A percentile compares a stretch with the other conserved stretches of the same genome.
These are phyloP conservation scores for Meyerozyma sp. DNA, from an alignment of 1,139 yeast species.

Conservation along the genomic window DNA sequence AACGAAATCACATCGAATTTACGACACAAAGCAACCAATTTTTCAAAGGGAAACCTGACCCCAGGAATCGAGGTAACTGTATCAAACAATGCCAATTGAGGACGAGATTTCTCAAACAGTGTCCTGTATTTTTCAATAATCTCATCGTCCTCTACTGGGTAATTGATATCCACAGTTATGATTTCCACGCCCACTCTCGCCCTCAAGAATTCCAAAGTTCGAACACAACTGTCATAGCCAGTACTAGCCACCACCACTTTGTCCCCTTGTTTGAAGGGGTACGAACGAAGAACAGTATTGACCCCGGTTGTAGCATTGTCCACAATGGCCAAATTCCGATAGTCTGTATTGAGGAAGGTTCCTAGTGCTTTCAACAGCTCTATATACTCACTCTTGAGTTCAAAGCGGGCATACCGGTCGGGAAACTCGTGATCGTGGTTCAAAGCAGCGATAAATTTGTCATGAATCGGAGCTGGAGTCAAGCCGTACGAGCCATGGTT, in stretches of 20 bases:
- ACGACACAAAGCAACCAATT: constrained; percentile 42
- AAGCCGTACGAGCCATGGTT: constrained; percentile 56
- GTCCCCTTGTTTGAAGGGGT: constrained; percentile 51
- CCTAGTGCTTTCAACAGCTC: constrained; percentile 26
- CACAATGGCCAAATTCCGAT: constrained; percentile 42
- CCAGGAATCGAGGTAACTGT: constrained; percentile 64
- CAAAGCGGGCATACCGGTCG: constrained; percentile 30
- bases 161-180: constrained; percentile 39
- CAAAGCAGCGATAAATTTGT: constrained; percentile 19
- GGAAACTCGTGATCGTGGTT: constrained; percentile 30
- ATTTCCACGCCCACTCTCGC: constrained; percentile 38
- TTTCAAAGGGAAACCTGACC: constrained; percentile 50
- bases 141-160: constrained; percentile 47
- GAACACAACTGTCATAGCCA: constrained; percentile 55
- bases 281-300: constrained; percentile 53
- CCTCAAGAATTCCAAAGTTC: constrained; percentile 45
- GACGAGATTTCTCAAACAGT: constrained; percentile 18
- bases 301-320: constrained; percentile 61
- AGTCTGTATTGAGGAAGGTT: constrained; percentile 37
- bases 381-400: constrained; percentile 18
- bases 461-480: constrained; percentile 36
- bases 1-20: constrained; percentile 46
- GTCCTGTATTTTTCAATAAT: constrained; percentile 37
- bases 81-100: constrained; percentile 52
- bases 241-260: constrained; percentile 46